phyloP scores from a whole-genome alignment of 352 stramenopile species.

The Globisporangium paroecandrum region DNA sequence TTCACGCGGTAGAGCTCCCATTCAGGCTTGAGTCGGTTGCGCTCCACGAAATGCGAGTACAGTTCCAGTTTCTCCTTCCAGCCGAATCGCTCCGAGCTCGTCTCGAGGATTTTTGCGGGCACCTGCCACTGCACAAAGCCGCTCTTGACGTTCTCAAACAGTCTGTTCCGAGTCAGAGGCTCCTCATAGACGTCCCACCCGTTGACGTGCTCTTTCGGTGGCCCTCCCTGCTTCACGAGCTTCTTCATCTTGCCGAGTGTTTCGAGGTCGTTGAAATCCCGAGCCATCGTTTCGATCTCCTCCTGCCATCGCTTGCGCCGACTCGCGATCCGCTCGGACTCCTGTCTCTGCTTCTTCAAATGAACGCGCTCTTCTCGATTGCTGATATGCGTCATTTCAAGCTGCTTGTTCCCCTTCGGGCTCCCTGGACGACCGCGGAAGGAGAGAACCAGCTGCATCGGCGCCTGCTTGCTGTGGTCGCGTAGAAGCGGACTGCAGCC shows the following conservation, averaged over 20 bases:
- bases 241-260: constrained; percentile 36
- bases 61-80: constrained; percentile 68
- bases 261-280: constrained; percentile 56
- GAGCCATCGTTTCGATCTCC: constrained; percentile 35
- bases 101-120: constrained; percentile 33
- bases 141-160: constrained; percentile 60
- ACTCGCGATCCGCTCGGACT: constrained; percentile 30
- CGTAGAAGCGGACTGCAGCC: constrained; percentile 49
- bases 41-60: constrained; percentile 48
- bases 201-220: constrained; percentile 13
- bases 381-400: constrained; percentile 29
- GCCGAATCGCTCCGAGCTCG: constrained; percentile 31
- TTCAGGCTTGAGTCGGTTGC: constrained; percentile 36
- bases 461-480: constrained; percentile 40
- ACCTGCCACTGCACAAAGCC: constrained; percentile 69
- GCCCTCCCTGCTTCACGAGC: constrained; percentile 23
- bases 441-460: constrained; percentile 44
- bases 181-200: constrained; percentile 59
- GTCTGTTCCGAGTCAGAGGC: constrained; percentile 45
- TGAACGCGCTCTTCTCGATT: constrained; percentile 30
- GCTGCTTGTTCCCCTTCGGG: constrained; percentile 34
- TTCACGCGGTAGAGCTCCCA: constrained; percentile 67
- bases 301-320: constrained; percentile 37
- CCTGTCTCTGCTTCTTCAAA: constrained; percentile 25
- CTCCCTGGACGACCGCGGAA: constrained; percentile 57